phyloP scores from a whole-genome alignment of 2,329 filamentous ascomycete species.

The Xylaria polymorpha region DNA sequence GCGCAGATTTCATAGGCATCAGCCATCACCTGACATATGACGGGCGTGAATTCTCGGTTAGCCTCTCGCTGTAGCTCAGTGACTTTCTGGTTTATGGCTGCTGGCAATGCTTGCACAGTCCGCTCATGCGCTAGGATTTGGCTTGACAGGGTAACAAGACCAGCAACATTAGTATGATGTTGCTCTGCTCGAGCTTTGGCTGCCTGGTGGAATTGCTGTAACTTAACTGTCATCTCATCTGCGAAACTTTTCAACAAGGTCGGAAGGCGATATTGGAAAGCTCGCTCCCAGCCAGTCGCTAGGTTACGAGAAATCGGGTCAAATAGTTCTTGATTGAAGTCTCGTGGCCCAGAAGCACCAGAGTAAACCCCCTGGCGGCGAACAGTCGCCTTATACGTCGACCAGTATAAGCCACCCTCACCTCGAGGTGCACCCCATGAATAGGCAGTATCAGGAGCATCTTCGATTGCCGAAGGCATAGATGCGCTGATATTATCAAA shows the following conservation, averaged over 20 bases:
- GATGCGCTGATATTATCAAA: slow-evolving; percentile 57
- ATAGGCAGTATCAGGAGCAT: slow-evolving; percentile 50
- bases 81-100: slow-evolving; percentile 52
- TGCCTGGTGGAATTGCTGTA: slow-evolving; percentile 44
- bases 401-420: slow-evolving; percentile 60
- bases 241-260: slow-evolving; percentile 39
- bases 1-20: slow-evolving; percentile 59
- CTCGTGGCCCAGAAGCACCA: slow-evolving; percentile 46
- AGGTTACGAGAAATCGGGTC: slow-evolving; percentile 42
- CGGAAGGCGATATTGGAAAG: slow-evolving; percentile 45
- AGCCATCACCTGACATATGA: slow-evolving; percentile 59
- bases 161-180: slow-evolving; percentile 39
- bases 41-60: slow-evolving; percentile 64
- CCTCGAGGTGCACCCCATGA: slow-evolving; percentile 55
- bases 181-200: slow-evolving; percentile 41
- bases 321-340: slow-evolving; percentile 48
- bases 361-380: slow-evolving; percentile 47
- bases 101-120: slow-evolving; percentile 54
- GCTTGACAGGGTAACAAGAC: slow-evolving; percentile 52
- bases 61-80: slow-evolving; percentile 61
- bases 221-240: slow-evolving; percentile 25
- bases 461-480: slow-evolving; percentile 53
- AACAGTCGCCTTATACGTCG: slow-evolving; percentile 65
- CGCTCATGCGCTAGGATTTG: slow-evolving; percentile 55
- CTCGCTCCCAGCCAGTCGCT: slow-evolving; percentile 46